Evolutionary conservation across 2,329 filamentous ascomycete genomes (phyloP).

Genomic region (Fusarium miscanthi): DNA sequence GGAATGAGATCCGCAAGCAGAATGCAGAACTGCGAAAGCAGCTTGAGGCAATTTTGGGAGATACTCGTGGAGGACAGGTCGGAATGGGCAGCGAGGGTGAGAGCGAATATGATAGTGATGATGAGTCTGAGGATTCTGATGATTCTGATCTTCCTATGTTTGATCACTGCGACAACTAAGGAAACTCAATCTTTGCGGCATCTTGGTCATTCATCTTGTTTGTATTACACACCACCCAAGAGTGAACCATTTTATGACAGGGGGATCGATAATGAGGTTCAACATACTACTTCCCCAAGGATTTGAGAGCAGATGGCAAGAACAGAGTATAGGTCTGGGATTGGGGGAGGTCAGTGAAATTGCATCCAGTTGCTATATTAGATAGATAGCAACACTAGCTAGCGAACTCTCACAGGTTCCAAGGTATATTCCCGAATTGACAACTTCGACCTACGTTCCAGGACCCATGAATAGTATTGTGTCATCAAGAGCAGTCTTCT

Average conservation of each 20-base stretch:
- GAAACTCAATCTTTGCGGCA: not conserved
- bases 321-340: not conserved
- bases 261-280: not conserved
- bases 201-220: not conserved
- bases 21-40: slow-evolving; percentile 8
- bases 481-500: not conserved
- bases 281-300: not conserved
- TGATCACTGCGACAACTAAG: not conserved
- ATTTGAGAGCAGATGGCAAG: not conserved
- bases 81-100: slow-evolving; percentile 3
- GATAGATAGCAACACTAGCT: not conserved
- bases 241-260: not conserved
- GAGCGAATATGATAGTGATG: not conserved
- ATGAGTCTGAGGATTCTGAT: not conserved
- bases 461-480: not conserved
- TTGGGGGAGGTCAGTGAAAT: not conserved
- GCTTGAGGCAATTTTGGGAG: slow-evolving; percentile 19
- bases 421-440: not conserved
- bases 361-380: not conserved
- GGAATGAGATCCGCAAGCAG: slow-evolving; percentile 2
- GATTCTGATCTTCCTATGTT: not conserved
- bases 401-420: not conserved
- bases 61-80: slow-evolving; percentile 15
- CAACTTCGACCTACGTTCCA: not conserved
- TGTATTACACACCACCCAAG: not conserved